Percentiles rank a stretch among this genome's conserved stretches.
phyloP scores from a whole-genome alignment of 2,329 filamentous ascomycete genomes.

The Phaeophleospora eucalypticola region DNA sequence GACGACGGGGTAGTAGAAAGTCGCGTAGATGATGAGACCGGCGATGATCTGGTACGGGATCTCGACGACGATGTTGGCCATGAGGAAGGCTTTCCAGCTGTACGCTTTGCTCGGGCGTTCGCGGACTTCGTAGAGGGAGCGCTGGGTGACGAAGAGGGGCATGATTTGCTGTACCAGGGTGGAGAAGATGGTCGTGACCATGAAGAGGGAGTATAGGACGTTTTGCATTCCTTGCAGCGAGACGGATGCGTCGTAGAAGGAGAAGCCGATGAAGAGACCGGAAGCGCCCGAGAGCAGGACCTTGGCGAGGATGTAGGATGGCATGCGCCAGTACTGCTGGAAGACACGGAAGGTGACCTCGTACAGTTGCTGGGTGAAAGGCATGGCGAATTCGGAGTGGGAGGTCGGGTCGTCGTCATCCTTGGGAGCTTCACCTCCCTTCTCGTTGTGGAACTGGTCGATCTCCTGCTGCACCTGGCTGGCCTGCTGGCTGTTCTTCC shows the following conservation, averaged over 20 bases:
- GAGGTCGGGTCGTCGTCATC: constrained; percentile 34
- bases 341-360: constrained; percentile 41
- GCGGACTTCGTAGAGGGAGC: constrained; percentile 57
- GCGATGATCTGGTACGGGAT: constrained; percentile 63
- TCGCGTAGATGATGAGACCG: constrained; percentile 59
- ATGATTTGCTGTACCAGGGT: constrained; percentile 56
- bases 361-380: constrained; percentile 33
- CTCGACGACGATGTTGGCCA: constrained; percentile 68
- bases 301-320: constrained; percentile 54
- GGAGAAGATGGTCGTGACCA: constrained; percentile 38
- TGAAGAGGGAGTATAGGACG: constrained; percentile 49
- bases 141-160: constrained; percentile 56
- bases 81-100: constrained; percentile 69
- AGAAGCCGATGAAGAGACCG: constrained; percentile 47
- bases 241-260: constrained; percentile 39
- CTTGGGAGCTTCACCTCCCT: constrained; percentile 23
- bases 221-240: constrained; percentile 43
- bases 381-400: constrained; percentile 43
- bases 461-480: constrained; percentile 36
- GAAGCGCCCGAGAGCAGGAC: constrained; percentile 51
- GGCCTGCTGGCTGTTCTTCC: constrained; percentile 33
- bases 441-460: constrained; percentile 38
- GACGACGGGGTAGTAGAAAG: constrained; percentile 60
- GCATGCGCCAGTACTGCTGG: constrained; percentile 44
- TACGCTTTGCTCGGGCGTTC: constrained; percentile 66